These are phyloP conservation scores for Naganishia albida DNA, from an alignment of 1,284 basidiomycete species.

Conservation along the genomic window DNA sequence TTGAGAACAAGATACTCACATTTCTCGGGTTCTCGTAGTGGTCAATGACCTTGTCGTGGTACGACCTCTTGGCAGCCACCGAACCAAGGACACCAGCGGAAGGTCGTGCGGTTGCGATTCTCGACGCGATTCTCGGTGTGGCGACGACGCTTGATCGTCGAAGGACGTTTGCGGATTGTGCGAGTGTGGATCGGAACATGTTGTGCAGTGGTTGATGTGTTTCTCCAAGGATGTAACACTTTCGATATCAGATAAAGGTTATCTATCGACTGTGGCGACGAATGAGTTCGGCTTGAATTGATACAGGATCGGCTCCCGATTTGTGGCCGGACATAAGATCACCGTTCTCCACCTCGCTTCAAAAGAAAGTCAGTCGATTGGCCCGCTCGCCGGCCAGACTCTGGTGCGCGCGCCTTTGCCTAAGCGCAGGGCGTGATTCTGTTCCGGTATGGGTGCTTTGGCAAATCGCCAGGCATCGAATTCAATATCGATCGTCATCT, in stretches of 20 bases:
- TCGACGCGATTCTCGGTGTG: constrained; percentile 23
- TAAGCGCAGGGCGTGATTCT: constrained; percentile 2
- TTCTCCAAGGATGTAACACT: neutral
- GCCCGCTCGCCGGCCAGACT: constrained; percentile 4
- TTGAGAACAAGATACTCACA: constrained; percentile 62
- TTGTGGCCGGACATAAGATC: neutral
- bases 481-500: constrained; percentile 6
- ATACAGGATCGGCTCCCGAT: no score
- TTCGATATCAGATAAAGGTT: neutral
- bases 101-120: constrained; percentile 6
- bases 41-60: constrained; percentile 92
- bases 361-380: constrained; percentile 21
- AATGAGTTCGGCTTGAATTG: constrained; percentile 23
- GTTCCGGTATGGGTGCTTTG: neutral
- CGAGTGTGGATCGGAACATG: constrained; percentile 32
- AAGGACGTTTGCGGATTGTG: constrained; percentile 24
- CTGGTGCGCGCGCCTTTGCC: constrained; percentile 6
- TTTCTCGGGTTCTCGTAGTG: constrained; percentile 95
- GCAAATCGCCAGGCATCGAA: constrained; percentile 9
- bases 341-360: neutral
- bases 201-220: constrained; percentile 3
- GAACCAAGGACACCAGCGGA: constrained; percentile 10
- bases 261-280: constrained; percentile 9
- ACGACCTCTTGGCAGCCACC: constrained; percentile 57
- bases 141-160: constrained; percentile 17